Evolutionary conservation across 768 basidiomycete genomes (phyloP).

Genomic region (Trametopsis cervina): DNA sequence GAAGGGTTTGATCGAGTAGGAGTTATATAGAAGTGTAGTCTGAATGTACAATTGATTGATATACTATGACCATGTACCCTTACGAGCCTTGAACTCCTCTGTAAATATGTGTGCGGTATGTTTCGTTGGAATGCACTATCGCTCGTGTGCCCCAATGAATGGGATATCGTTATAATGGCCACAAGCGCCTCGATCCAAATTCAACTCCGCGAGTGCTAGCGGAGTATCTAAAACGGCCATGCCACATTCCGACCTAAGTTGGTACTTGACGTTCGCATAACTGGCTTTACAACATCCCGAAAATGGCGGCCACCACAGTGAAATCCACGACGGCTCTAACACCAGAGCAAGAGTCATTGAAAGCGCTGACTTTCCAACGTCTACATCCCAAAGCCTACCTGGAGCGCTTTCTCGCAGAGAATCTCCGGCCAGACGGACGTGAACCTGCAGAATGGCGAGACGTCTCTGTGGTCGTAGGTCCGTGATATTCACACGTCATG

Average conservation of each 20-base stretch:
- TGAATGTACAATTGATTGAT: neutral
- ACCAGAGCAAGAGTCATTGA: conserved; percentile 18
- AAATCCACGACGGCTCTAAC: neutral
- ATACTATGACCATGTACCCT: neutral
- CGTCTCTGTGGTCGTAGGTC: conserved; percentile 74
- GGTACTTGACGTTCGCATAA: no score
- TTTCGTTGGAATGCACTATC: neutral
- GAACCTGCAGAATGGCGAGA: conserved; percentile 64
- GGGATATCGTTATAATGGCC: no score
- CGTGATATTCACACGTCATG: conserved; percentile 21
- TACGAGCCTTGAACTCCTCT: neutral
- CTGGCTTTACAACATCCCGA: neutral
- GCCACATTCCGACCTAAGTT: no score
- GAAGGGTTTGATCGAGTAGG: conserved; percentile 44
- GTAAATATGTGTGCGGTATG: neutral
- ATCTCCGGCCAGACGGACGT: conserved; percentile 80
- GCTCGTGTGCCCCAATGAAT: neutral
- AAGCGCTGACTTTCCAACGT: conserved; percentile 62
- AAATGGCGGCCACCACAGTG: conserved; percentile 2
- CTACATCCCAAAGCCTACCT: conserved; percentile 88
- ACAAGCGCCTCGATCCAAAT: no score
- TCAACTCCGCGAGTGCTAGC: no score
- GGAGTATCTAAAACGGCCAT: no score
- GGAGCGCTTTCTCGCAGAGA: conserved; percentile 74
- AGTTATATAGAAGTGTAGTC: neutral